Percentiles rank a stretch among this genome's conserved stretches.
phyloP scores from a whole-genome alignment of 495 filamentous ascomycete genomes.

The Aspergillus mulundensis region DNA sequence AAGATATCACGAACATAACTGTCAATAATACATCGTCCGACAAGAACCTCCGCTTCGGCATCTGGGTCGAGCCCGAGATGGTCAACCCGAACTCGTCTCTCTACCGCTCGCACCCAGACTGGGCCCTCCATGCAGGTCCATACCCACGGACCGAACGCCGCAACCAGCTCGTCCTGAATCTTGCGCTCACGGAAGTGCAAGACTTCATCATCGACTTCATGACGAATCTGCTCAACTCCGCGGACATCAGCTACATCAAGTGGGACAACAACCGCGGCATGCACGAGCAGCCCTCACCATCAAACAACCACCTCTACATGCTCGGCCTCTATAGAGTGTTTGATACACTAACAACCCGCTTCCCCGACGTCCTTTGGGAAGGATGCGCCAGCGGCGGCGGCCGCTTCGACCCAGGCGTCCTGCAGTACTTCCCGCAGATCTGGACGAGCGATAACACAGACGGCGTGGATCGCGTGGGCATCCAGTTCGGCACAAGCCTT shows the following conservation, averaged over 20 bases:
- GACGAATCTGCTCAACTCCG: slow-evolving; percentile 42
- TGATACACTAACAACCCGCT: slow-evolving; percentile 45
- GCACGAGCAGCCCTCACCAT: slow-evolving; percentile 46
- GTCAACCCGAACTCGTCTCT: slow-evolving; percentile 52
- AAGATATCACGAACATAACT: slow-evolving; percentile 39
- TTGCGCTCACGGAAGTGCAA: slow-evolving; percentile 50
- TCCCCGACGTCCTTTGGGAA: slow-evolving; percentile 54
- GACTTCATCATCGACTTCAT: slow-evolving; percentile 50
- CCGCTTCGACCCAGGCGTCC: slow-evolving; percentile 50
- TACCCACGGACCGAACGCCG: slow-evolving; percentile 49
- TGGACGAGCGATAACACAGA: slow-evolving; percentile 58
- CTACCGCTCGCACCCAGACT: slow-evolving; percentile 51
- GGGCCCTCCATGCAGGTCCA: slow-evolving; percentile 47
- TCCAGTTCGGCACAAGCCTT: slow-evolving; percentile 52
- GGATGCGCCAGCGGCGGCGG: slow-evolving; percentile 55
- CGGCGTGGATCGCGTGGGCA: slow-evolving; percentile 47
- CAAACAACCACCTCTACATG: slow-evolving; percentile 49
- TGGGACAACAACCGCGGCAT: slow-evolving; percentile 58
- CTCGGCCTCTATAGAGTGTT: slow-evolving; percentile 53
- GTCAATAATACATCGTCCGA: slow-evolving; percentile 33
- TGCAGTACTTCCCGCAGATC: slow-evolving; percentile 55
- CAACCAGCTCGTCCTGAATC: slow-evolving; percentile 51
- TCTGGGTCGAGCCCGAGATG: slow-evolving; percentile 60
- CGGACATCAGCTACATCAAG: slow-evolving; percentile 51
- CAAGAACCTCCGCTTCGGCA: slow-evolving; percentile 43